Evolutionary conservation across 257 asterid species (phyloP).

Genomic region (Verbena officinalis): DNA sequence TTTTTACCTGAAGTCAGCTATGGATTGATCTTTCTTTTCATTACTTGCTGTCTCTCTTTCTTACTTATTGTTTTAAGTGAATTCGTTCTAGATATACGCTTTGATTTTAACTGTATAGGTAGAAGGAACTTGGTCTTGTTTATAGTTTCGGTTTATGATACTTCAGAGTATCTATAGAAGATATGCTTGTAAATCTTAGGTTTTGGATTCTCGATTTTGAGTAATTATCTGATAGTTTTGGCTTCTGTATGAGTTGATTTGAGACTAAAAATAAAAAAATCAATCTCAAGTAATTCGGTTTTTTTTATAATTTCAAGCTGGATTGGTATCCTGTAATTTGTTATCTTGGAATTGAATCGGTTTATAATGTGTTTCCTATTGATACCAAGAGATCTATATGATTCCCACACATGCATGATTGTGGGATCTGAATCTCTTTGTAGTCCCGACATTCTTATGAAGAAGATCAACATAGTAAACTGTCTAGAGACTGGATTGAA

Average conservation of each 20-base stretch:
- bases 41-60: neutral
- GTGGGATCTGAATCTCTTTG: constrained; percentile 3
- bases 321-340: neutral
- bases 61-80: neutral
- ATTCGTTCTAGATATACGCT: neutral
- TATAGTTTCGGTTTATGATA: neutral
- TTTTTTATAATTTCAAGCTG: too few species aligned
- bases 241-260: neutral
- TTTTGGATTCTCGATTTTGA: neutral
- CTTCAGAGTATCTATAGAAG: neutral
- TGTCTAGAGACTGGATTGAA: neutral
- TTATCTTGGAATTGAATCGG: neutral
- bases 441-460: neutral
- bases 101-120: neutral
- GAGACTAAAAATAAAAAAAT: too few species aligned
- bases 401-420: neutral
- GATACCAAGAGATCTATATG: neutral
- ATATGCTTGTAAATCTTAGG: neutral
- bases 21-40: constrained; percentile 8
- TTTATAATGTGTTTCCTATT: neutral
- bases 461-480: neutral
- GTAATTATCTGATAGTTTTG: neutral
- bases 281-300: neutral
- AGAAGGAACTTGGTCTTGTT: neutral
- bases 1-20: constrained; percentile 1